Conservation (phyloP, 2,329 filamentous ascomycete genomes). For the Fusarium devonianum region DNA sequence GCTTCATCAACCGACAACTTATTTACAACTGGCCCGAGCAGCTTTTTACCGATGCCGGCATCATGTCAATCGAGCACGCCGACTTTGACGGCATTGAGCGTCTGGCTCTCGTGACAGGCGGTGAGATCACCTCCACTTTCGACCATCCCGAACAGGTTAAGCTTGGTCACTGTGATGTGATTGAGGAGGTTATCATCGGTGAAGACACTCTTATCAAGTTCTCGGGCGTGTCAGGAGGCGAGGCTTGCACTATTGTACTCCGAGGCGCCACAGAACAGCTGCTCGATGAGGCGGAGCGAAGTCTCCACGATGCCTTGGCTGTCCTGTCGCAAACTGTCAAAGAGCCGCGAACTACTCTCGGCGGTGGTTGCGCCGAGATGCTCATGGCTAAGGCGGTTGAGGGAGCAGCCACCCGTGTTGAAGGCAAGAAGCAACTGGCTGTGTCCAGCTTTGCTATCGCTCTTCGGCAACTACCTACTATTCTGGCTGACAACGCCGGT, state of each 20-base stretch:
- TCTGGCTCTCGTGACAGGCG: slow-evolving; percentile 91
- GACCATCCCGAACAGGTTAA: slow-evolving; percentile 98
- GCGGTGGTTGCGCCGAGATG: slow-evolving; percentile 98
- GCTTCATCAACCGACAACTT: slow-evolving; percentile 98
- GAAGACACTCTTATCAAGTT: slow-evolving; percentile 98
- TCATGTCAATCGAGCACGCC: slow-evolving; percentile 98
- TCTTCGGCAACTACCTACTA: slow-evolving; percentile 91
- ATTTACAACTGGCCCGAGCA: slow-evolving; percentile 99
- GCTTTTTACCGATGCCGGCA: slow-evolving; percentile 95
- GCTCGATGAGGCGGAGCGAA: slow-evolving; percentile 94
- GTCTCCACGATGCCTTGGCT: slow-evolving; percentile 92
- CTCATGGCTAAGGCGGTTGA: slow-evolving; percentile 98
- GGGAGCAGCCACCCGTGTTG: slow-evolving; percentile 88
- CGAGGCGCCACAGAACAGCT: slow-evolving; percentile 96
- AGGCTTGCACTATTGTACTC: slow-evolving; percentile 96
- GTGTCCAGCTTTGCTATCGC: slow-evolving; percentile 90
- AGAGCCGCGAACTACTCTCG: slow-evolving; percentile 91
- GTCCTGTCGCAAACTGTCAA: slow-evolving; percentile 96
- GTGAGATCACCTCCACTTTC: slow-evolving; percentile 97
- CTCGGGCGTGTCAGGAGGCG: slow-evolving; percentile 90
- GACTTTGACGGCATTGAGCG: slow-evolving; percentile 99
- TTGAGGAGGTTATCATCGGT: slow-evolving; percentile 98
- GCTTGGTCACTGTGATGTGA: slow-evolving; percentile 91
- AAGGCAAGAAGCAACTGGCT: slow-evolving; percentile 95
- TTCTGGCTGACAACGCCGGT: slow-evolving; percentile 96